Evolutionary conservation across 2,329 filamentous ascomycete genomes (phyloP).

Genomic region (Fusarium fracticaudum): DNA sequence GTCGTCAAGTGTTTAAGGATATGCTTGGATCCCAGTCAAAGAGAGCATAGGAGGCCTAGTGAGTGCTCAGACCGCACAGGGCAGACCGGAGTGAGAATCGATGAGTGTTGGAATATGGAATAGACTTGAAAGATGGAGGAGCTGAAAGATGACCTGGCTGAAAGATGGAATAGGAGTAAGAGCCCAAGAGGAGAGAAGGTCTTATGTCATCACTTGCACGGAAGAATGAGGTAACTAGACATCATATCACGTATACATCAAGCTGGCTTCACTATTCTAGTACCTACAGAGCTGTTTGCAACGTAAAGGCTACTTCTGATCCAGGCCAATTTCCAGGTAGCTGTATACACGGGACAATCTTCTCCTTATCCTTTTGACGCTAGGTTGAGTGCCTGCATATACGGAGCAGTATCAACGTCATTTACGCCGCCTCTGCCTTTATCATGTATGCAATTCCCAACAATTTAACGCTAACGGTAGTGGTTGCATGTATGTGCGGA

Average conservation of each 20-base stretch:
- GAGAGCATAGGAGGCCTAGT: fast-evolving
- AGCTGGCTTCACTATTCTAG: background rate
- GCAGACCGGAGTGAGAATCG: background rate
- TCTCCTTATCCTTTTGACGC: background rate
- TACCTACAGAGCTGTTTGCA: fast-evolving
- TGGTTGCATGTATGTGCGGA: background rate
- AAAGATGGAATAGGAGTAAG: background rate
- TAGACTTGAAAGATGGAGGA: background rate
- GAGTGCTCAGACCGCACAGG: background rate
- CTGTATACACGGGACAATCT: background rate
- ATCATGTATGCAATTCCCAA: background rate
- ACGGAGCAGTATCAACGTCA: background rate
- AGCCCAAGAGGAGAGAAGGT: background rate
- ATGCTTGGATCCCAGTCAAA: background rate
- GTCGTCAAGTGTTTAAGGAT: background rate
- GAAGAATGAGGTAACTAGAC: background rate
- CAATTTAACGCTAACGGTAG: background rate
- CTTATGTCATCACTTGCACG: background rate
- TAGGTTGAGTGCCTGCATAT: background rate
- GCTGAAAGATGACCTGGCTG: background rate
- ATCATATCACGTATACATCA: background rate
- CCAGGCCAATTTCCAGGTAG: background rate
- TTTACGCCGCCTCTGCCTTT: background rate
- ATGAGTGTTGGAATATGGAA: too few relatives aligned
- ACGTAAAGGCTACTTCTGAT: background rate